Conservation (phyloP, 345 rosid species). For the Sonneratia caseolaris region DNA sequence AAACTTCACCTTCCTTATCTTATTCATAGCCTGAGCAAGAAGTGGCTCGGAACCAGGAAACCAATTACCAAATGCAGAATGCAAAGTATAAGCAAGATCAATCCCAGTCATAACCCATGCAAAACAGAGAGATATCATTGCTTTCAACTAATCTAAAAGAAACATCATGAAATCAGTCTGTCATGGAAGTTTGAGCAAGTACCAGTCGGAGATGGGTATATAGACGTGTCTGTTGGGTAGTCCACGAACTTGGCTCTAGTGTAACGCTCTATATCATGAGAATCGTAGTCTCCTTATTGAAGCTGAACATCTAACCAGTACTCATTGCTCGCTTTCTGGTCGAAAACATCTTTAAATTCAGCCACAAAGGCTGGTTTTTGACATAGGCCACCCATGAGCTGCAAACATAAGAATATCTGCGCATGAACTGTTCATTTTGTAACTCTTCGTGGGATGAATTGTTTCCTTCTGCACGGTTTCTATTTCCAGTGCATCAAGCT, state of each 20-base stretch:
- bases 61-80: constrained; percentile 99
- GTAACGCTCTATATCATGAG: constrained; percentile 96
- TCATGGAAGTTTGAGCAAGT: not conserved
- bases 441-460: constrained; percentile 98
- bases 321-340: constrained; percentile 95
- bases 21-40: constrained; percentile 98
- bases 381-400: constrained; percentile 99
- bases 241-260: constrained; percentile 99
- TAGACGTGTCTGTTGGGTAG: constrained; percentile 97
- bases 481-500: constrained; percentile 94
- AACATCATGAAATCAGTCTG: not conserved
- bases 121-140: not conserved
- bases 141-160: not conserved
- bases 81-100: constrained; percentile 95
- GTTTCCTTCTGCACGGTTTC: constrained; percentile 99
- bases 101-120: constrained; percentile 93
- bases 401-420: constrained; percentile 98
- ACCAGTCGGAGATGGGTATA: constrained; percentile 99
- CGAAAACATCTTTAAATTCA: constrained; percentile 96
- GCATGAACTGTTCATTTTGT: constrained; percentile 99
- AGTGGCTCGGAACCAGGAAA: constrained; percentile 98
- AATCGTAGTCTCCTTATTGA: constrained; percentile 98
- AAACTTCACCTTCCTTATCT: constrained; percentile 88
- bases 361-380: constrained; percentile 98
- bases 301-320: constrained; percentile 99